These are phyloP conservation scores for Blastomyces emzantsi DNA, from an alignment of 2,329 filamentous ascomycete species.

Conservation along the genomic window DNA sequence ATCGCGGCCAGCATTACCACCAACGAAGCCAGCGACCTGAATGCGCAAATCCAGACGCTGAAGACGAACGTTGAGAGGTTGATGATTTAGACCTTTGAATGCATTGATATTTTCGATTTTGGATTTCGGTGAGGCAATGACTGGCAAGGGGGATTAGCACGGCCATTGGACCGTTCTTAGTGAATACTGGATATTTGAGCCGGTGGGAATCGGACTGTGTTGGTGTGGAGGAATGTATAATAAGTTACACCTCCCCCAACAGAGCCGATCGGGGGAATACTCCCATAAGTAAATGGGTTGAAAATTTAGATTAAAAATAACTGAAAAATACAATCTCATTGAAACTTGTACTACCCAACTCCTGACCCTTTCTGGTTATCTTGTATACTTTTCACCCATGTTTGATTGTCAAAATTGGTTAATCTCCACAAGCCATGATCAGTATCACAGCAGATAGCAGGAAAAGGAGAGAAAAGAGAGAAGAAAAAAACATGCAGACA, in stretches of 20 bases:
- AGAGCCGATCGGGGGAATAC: not conserved
- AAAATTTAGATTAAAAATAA: no score
- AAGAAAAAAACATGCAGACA: no score
- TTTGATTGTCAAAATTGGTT: no score
- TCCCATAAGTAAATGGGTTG: not conserved
- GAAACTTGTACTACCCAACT: no score
- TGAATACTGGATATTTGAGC: not conserved
- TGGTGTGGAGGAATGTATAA: not conserved
- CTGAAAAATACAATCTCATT: no score
- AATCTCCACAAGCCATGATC: no score
- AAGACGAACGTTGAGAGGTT: conserved; percentile 95
- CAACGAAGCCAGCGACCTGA: conserved; percentile 83
- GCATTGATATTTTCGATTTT: not conserved
- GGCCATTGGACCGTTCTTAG: not conserved
- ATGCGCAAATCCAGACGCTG: conserved; percentile 74
- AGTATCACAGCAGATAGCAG: no score
- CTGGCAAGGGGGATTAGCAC: no score
- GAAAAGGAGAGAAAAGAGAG: no score
- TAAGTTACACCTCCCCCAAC: not conserved
- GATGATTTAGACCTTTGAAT: conserved; percentile 59
- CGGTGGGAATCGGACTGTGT: not conserved
- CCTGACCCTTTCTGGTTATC: no score
- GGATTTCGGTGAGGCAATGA: not conserved
- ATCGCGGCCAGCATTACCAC: conserved; percentile 84
- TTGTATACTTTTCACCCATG: no score